Conservation (phyloP, 1,139 yeast species). For the Dujonia santamariae region DNA sequence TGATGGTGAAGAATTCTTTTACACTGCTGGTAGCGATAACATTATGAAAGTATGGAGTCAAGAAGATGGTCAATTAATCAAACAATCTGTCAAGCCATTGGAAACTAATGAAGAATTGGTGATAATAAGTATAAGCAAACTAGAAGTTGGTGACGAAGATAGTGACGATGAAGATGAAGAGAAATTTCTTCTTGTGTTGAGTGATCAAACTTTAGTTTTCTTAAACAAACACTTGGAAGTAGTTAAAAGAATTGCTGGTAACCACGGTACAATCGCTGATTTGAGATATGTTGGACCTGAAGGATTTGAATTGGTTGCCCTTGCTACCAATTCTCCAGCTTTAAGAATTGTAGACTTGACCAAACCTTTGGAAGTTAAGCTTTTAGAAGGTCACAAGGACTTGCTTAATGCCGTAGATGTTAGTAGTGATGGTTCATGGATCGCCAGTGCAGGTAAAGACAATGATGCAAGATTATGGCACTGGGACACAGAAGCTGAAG, state of each 20-base stretch:
- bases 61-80: constrained; percentile 33
- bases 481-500: constrained; percentile 35
- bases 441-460: constrained; percentile 94
- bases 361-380: constrained; percentile 57
- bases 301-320: constrained; percentile 46
- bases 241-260: constrained; percentile 71
- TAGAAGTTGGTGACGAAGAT: constrained; percentile 19
- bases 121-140: constrained; percentile 53
- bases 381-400: constrained; percentile 82
- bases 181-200: constrained; percentile 46
- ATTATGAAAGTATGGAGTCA: constrained; percentile 61
- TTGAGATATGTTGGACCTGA: constrained; percentile 53
- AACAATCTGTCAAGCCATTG: constrained; percentile 48
- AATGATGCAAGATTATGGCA: constrained; percentile 79
- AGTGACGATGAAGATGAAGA: constrained; percentile 13
- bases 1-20: constrained; percentile 33
- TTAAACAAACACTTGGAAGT: constrained; percentile 38
- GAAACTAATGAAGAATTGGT: constrained; percentile 67
- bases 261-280: constrained; percentile 94
- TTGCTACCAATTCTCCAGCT: constrained; percentile 95
- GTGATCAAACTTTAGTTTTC: constrained; percentile 80
- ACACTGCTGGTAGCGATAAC: constrained; percentile 83
- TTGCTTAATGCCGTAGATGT: constrained; percentile 78
- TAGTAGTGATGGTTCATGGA: constrained; percentile 78
- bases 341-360: constrained; percentile 64